Percentiles rank a stretch among this genome's conserved stretches.
phyloP scores from a whole-genome alignment of 768 basidiomycete species.

The Leccinum olivaceopallidum region DNA sequence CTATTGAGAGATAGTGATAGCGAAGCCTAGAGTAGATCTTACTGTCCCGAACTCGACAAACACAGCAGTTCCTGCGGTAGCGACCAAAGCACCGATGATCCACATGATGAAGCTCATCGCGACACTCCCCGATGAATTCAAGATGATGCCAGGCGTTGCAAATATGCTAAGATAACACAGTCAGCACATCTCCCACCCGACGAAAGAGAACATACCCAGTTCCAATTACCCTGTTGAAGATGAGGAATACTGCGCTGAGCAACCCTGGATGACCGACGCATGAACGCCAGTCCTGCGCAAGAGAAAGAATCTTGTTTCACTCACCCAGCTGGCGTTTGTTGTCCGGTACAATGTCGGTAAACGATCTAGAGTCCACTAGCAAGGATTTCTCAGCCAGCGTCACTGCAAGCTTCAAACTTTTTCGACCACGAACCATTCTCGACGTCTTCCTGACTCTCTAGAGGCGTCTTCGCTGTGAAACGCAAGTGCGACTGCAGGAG shows the following conservation, averaged over 20 bases:
- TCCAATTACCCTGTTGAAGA: slow-evolving; percentile 77
- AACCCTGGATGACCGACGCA: slow-evolving; percentile 12
- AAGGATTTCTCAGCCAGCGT: background rate
- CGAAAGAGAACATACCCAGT: slow-evolving; percentile 50
- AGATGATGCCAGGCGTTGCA: slow-evolving; percentile 67
- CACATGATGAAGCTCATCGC: slow-evolving; percentile 70
- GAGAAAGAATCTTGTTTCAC: slow-evolving; percentile 11
- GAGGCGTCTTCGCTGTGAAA: background rate
- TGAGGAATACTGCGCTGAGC: slow-evolving; percentile 59
- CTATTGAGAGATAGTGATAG: background rate
- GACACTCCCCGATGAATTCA: slow-evolving; percentile 67
- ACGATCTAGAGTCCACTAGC: slow-evolving; percentile 5
- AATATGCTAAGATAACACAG: slow-evolving; percentile 52
- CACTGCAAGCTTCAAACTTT: background rate
- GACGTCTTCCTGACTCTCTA: background rate
- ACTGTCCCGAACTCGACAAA: slow-evolving; percentile 79
- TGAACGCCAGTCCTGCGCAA: background rate
- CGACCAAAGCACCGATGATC: slow-evolving; percentile 65
- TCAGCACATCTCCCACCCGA: slow-evolving; percentile 1
- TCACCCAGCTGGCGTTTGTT: slow-evolving; percentile 53
- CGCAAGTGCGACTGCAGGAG: slow-evolving; percentile 13
- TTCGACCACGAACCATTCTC: slow-evolving; percentile 18
- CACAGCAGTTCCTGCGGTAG: slow-evolving; percentile 65
- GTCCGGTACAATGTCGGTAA: slow-evolving; percentile 48
- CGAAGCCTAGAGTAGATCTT: slow-evolving; percentile 11